Base-by-base conservation (phyloP, 176 grass and related monocot genomes). In the Triticum timopheevii region DNA sequence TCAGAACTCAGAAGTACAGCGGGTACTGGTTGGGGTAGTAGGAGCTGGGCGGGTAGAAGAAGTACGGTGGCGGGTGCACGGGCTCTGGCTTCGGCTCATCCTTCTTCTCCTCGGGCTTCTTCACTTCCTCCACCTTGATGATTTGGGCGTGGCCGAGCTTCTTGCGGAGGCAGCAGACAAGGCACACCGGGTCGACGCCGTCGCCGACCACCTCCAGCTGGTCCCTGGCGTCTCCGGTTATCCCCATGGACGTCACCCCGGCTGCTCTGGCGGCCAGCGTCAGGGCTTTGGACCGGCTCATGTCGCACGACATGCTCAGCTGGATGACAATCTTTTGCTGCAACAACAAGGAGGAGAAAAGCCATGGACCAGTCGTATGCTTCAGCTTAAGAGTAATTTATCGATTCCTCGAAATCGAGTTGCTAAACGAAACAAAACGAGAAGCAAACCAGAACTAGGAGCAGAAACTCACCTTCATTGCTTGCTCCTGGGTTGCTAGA, bases 301-400 rank as follows among this genome's bases (percentile, higher is more conserved):
- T 87, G 7, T 93, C 88, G 69, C 81, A 79, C 8, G 80, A 8
- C 88, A 92, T 84, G 80, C 70, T 82, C 49, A 90, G 24, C 82
- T 80, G 79, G 71, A 95, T 88, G 10, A 90, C 82, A 56, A 95
- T 92, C 88, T 87, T 85, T 84, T 89, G 82, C 93, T 95, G 88
- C 80, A 61, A 5, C 83, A 47, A 3, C n/a, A 62, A 4, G n/a
- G n/a, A 3, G 17, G 19, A 34, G 8, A 52, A 22, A 88, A 35
- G 20, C 24, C 12, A 77, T 42, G 78, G 7, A 56, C 50, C 59
- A n/a, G 6, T 27, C 13, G 2, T 3, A 35, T 65, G 78, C n/a
- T 31, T 10, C 62, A 66, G 38, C n/a, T 44, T 40, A 25, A 33
- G 2, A 13, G 25, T 31, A 79, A 23, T 13, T 16, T 61, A 36